These are phyloP conservation scores for Endogone sp. DNA, from an alignment of 192 early-diverging fungal genomes.

Conservation along the genomic window DNA sequence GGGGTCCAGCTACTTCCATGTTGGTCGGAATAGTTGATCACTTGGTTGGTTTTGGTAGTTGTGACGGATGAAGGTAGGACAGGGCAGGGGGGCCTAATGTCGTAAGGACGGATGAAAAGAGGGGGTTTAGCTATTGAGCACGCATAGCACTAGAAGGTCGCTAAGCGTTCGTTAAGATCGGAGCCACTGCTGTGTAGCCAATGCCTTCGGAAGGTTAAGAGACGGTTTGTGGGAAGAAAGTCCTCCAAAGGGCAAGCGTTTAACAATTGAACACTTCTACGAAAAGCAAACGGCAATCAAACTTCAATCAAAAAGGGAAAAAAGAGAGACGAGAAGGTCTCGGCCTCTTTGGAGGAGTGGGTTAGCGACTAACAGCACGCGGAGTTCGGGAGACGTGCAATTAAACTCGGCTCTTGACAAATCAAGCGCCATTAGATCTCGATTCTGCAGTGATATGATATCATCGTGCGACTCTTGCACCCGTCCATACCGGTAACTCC, in stretches of 20 bases:
- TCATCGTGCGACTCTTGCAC: neutral
- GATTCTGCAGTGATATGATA: neutral
- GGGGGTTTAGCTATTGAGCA: neutral
- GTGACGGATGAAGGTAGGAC: neutral
- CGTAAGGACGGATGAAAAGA: neutral
- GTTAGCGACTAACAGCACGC: neutral
- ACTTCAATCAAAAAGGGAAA: neutral
- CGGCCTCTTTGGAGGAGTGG: neutral
- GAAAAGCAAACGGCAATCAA: neutral
- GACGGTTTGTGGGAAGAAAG: neutral
- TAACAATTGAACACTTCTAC: neutral
- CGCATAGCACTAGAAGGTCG: neutral
- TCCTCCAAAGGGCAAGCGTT: neutral
- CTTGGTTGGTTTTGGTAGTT: neutral
- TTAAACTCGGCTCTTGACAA: neutral
- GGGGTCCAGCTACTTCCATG: neutral
- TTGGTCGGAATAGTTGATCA: neutral
- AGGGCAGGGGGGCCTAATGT: too few relatives aligned
- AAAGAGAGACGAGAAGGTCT: neutral
- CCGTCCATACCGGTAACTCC: too few relatives aligned
- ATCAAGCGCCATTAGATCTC: neutral
- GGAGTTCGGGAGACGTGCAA: too few relatives aligned
- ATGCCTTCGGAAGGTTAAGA: neutral
- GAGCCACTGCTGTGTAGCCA: neutral
- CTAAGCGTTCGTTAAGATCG: neutral